Evolutionary conservation across 441 rosid genomes (phyloP).

Genomic region (Mallotus repandus): DNA sequence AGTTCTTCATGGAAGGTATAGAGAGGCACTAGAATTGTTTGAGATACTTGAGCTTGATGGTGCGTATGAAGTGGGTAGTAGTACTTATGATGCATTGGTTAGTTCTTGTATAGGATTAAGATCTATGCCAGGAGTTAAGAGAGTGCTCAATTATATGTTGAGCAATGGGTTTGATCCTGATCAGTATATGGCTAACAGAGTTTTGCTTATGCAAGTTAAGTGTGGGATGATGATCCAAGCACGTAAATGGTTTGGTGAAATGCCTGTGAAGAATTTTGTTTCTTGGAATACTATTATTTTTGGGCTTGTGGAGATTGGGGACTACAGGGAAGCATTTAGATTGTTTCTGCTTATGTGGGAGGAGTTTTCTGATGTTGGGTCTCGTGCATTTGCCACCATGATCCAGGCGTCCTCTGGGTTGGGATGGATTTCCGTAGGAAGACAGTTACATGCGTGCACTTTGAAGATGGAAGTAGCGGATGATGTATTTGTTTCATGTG

Average conservation of each 20-base stretch:
- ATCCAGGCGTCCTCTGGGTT: conserved; percentile 73
- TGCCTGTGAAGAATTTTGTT: conserved; percentile 67
- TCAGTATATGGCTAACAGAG: conserved; percentile 65
- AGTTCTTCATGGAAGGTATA: conserved; percentile 49
- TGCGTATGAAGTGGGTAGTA: conserved; percentile 43
- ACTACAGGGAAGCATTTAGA: conserved; percentile 57
- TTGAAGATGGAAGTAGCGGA: conserved; percentile 52
- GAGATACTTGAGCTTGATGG: conserved; percentile 69
- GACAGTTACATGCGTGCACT: conserved; percentile 68
- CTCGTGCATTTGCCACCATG: conserved; percentile 55
- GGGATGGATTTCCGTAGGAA: conserved; percentile 54
- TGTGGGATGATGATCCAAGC: conserved; percentile 81
- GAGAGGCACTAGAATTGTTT: conserved; percentile 84
- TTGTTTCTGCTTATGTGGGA: conserved; percentile 75
- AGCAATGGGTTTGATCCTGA: conserved; percentile 54
- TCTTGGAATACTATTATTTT: conserved; percentile 63
- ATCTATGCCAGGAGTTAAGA: conserved; percentile 67
- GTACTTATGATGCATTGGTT: conserved; percentile 72
- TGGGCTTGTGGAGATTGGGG: conserved; percentile 64
- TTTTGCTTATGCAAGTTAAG: conserved; percentile 68
- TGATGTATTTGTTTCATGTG: conserved; percentile 65
- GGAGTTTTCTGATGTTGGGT: conserved; percentile 60
- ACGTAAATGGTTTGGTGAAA: conserved; percentile 63
- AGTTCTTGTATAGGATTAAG: conserved; percentile 74
- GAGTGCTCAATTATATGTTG: conserved; percentile 55